Percentiles rank a stretch among this genome's conserved stretches.
These are phyloP conservation scores for Clavispora asparagi DNA, from an alignment of 805 yeast species.

Conservation along the genomic window DNA sequence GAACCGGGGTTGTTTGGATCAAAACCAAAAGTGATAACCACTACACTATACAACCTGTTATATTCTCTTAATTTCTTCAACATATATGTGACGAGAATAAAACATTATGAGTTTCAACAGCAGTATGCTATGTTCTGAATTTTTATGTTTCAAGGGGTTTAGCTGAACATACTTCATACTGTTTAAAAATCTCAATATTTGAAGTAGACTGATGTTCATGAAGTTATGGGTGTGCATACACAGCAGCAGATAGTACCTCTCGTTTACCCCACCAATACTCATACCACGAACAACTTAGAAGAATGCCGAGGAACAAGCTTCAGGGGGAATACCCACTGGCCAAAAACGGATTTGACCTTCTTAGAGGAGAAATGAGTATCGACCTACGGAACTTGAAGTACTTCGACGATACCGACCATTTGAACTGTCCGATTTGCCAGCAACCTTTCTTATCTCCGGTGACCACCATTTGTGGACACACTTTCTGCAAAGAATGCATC, in stretches of 20 bases:
- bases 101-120: background rate
- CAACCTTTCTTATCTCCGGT: conserved; percentile 57
- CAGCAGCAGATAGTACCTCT: background rate
- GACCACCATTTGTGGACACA: conserved; percentile 64
- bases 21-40: conserved; percentile 79
- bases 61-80: background rate
- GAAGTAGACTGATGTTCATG: background rate
- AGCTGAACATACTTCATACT: too few species aligned
- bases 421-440: conserved; percentile 61
- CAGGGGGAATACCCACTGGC: background rate
- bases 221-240: background rate
- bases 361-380: background rate
- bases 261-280: background rate
- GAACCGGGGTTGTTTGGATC: conserved; percentile 82
- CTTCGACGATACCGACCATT: conserved; percentile 10
- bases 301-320: background rate
- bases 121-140: too few species aligned
- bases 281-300: background rate
- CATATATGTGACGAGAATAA: background rate
- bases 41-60: conserved; percentile 58
- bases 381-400: conserved; percentile 5
- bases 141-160: too few species aligned
- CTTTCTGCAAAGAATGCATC: conserved; percentile 57
- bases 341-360: conserved; percentile 2
- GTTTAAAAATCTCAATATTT: too few species aligned